Percentiles rank a stretch among this genome's conserved stretches.
These are phyloP conservation scores for Cucurbita maxima DNA, from an alignment of 306 rosid genomes.

Conservation along the genomic window DNA sequence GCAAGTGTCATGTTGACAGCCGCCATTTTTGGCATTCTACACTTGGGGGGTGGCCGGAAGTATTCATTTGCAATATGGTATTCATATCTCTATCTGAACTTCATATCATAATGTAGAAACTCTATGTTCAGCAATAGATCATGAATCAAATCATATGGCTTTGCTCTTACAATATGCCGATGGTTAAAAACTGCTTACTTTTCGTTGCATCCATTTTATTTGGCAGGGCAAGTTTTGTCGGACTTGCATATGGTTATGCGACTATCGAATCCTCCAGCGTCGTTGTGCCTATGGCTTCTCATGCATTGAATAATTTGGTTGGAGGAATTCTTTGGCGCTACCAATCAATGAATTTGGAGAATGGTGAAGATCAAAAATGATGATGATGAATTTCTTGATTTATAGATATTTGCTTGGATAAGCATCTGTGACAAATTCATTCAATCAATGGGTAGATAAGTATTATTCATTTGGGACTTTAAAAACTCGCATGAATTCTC, in stretches of 20 bases:
- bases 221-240: conserved; percentile 90
- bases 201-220: background rate
- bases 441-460: too few species aligned
- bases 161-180: background rate
- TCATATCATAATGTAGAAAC: background rate
- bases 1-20: conserved; percentile 45
- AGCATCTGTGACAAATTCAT: too few species aligned
- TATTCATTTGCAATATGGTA: conserved; percentile 81
- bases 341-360: conserved; percentile 24
- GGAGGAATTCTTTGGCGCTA: conserved; percentile 73
- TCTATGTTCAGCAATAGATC: background rate
- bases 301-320: conserved; percentile 66
- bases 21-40: conserved; percentile 64
- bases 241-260: conserved; percentile 76
- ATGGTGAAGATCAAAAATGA: background rate
- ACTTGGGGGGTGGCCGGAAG: conserved; percentile 68
- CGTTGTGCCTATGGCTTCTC: conserved; percentile 73
- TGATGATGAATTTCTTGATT: too few species aligned
- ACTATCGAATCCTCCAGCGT: conserved; percentile 64
- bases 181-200: background rate
- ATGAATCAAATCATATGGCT: background rate
- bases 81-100: background rate
- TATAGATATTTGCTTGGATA: too few species aligned
- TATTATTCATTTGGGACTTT: too few species aligned
- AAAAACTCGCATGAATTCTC: too few species aligned